A percentile compares a stretch with the other conserved stretches of the same genome.
phyloP scores from a whole-genome alignment of 306 rosid species.

The Quercus dentata region DNA sequence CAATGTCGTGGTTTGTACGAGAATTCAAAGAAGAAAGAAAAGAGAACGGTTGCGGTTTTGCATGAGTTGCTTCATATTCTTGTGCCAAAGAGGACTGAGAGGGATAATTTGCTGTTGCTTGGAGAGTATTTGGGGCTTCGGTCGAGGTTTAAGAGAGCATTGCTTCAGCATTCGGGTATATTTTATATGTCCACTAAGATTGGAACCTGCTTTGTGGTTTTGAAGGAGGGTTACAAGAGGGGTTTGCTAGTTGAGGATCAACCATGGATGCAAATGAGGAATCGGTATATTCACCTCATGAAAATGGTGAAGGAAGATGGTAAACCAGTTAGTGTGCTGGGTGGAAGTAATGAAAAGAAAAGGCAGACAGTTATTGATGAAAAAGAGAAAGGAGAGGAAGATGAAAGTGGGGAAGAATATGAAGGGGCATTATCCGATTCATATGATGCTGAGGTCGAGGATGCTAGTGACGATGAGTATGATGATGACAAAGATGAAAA shows the following conservation, averaged over 20 bases:
- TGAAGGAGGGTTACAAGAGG: conserved; percentile 78
- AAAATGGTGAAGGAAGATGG: conserved; percentile 46
- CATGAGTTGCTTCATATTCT: conserved; percentile 79
- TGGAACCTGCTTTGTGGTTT: conserved; percentile 60
- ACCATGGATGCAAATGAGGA: conserved; percentile 56
- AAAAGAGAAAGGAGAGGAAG: conserved; percentile 19
- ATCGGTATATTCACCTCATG: conserved; percentile 63
- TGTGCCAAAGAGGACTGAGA: conserved; percentile 59
- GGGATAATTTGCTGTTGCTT: conserved; percentile 46
- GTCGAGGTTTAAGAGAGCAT: conserved; percentile 68
- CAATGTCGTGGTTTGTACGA: too few relatives aligned
- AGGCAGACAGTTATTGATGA: conserved; percentile 20
- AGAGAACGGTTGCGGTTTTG: conserved; percentile 46
- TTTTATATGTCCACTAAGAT: conserved; percentile 67
- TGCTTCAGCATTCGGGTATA: conserved; percentile 72
- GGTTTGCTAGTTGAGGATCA: conserved; percentile 50
- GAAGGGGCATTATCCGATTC: conserved; percentile 25
- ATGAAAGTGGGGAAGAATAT: conserved; percentile 24
- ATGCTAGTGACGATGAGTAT: conserved; percentile 24
- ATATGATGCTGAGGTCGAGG: conserved; percentile 43
- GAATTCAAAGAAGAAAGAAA: too few relatives aligned
- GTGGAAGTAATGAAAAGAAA: conserved; percentile 16
- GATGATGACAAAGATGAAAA: conserved; percentile 25
- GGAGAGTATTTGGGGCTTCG: conserved; percentile 74
- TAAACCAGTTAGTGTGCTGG: conserved; percentile 28